These are phyloP conservation scores for Epichloe elymi DNA, from an alignment of 2,329 filamentous ascomycete genomes.

Conservation along the genomic window DNA sequence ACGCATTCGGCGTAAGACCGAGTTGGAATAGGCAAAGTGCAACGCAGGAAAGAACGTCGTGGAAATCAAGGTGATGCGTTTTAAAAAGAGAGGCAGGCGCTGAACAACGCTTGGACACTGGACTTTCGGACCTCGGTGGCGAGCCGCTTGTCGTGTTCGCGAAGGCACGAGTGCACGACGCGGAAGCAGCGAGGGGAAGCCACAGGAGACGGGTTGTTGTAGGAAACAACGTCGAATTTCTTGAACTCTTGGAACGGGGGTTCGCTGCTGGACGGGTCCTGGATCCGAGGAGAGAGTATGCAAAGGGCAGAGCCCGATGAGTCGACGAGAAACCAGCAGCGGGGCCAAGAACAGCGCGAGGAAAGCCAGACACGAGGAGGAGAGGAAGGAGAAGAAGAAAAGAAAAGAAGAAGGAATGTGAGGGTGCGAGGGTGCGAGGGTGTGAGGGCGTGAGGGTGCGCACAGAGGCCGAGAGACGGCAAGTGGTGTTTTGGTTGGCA, in stretches of 20 bases:
- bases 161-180: neutral
- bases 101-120: neutral
- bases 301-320: conserved; percentile 1
- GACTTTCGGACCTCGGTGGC: neutral
- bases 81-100: conserved; percentile 3
- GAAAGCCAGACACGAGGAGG: neutral
- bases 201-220: neutral
- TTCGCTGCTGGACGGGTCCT: neutral
- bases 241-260: neutral
- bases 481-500: conserved; percentile 2
- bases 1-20: neutral
- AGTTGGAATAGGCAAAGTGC: neutral
- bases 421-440: neutral
- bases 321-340: conserved; percentile 1
- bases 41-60: conserved; percentile 4
- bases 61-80: neutral
- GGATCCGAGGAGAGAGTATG: neutral
- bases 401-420: neutral
- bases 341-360: neutral
- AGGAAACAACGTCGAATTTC: neutral
- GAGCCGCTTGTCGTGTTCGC: neutral
- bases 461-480: neutral
- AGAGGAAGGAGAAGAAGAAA: neutral
- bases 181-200: neutral
- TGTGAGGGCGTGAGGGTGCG: neutral